Percentiles rank a stretch among this genome's conserved stretches.
Evolutionary conservation across 2,329 filamentous ascomycete genomes (phyloP).

Genomic region (Penicillium sp.): DNA sequence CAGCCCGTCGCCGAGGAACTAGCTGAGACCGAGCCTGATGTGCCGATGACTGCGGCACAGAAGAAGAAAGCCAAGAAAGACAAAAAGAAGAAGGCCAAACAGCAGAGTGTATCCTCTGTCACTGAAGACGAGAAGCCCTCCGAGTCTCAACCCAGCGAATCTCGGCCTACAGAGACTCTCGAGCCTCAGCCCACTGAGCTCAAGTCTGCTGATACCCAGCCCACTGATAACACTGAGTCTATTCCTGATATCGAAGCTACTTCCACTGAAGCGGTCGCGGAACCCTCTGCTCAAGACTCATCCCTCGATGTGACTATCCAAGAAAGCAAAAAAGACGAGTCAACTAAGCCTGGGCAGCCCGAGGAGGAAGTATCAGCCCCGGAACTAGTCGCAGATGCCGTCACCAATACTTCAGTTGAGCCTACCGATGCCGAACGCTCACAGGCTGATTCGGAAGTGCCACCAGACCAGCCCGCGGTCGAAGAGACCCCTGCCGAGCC

Average conservation of each 20-base stretch:
- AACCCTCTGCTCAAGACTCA: constrained; percentile 4
- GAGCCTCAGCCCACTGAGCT: neutral
- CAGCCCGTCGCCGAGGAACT: constrained; percentile 7
- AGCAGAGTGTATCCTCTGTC: constrained; percentile 14
- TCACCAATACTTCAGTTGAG: constrained; percentile 1
- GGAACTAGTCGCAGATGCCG: neutral
- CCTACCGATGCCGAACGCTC: neutral
- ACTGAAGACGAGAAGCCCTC: constrained; percentile 12
- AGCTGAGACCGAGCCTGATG: constrained; percentile 15
- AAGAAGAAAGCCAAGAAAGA: constrained; percentile 43
- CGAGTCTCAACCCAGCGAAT: constrained; percentile 1
- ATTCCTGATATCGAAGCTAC: neutral
- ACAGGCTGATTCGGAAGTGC: neutral
- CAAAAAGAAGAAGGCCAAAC: constrained; percentile 24
- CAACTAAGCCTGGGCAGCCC: constrained; percentile 1
- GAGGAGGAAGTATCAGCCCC: neutral
- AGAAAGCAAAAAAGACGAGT: constrained; percentile 2
- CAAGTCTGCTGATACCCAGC: too few relatives aligned
- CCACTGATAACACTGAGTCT: neutral
- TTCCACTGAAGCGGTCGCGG: neutral
- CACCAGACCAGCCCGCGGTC: constrained; percentile 1
- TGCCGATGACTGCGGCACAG: constrained; percentile 19
- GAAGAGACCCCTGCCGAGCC: constrained; percentile 4
- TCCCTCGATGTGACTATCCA: neutral
- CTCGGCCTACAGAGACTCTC: neutral